Evolutionary conservation across 768 basidiomycete genomes (phyloP).

Genomic region (Mycena polygramma): DNA sequence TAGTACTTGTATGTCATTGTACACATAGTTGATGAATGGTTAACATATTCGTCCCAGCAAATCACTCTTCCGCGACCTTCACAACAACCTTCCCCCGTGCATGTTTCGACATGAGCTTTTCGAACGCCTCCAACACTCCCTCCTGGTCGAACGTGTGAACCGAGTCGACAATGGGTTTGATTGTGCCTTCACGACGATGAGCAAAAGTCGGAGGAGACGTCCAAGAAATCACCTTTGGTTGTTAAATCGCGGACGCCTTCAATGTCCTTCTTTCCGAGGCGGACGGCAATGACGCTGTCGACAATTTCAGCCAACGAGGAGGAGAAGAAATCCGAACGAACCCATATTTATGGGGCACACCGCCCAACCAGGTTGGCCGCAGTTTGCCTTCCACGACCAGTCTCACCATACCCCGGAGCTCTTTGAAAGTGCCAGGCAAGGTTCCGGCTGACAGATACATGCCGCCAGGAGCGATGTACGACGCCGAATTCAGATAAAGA

Average conservation of each 20-base stretch:
- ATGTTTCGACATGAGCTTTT: slow-evolving; percentile 58
- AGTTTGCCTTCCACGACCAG: slow-evolving; percentile 49
- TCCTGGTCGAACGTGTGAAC: slow-evolving; percentile 55
- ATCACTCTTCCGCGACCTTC: slow-evolving; percentile 43
- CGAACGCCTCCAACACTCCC: slow-evolving; percentile 65
- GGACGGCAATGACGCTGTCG: not conserved
- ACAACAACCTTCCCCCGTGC: slow-evolving; percentile 70
- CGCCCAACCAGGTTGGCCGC: slow-evolving; percentile 67
- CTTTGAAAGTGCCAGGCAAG: slow-evolving; percentile 50
- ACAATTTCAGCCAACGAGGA: not conserved
- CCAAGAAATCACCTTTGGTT: slow-evolving; percentile 12
- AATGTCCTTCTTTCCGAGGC: slow-evolving; percentile 15
- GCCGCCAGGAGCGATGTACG: slow-evolving; percentile 68
- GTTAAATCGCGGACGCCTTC: slow-evolving; percentile 14
- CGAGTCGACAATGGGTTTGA: slow-evolving; percentile 63
- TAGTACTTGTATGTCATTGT: not conserved
- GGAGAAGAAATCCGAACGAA: slow-evolving; percentile 41
- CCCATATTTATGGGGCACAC: slow-evolving; percentile 61
- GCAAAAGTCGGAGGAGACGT: not conserved
- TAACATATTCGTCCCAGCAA: not conserved
- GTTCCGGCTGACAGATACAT: slow-evolving; percentile 68
- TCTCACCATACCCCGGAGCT: slow-evolving; percentile 48
- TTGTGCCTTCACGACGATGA: slow-evolving; percentile 47
- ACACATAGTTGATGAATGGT: not conserved
- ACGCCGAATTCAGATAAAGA: slow-evolving; percentile 63